Evolutionary conservation across 495 filamentous ascomycete genomes (phyloP), one percentile per base, ranked within the genome.

Genomic region (Letharia columbiana): DNA sequence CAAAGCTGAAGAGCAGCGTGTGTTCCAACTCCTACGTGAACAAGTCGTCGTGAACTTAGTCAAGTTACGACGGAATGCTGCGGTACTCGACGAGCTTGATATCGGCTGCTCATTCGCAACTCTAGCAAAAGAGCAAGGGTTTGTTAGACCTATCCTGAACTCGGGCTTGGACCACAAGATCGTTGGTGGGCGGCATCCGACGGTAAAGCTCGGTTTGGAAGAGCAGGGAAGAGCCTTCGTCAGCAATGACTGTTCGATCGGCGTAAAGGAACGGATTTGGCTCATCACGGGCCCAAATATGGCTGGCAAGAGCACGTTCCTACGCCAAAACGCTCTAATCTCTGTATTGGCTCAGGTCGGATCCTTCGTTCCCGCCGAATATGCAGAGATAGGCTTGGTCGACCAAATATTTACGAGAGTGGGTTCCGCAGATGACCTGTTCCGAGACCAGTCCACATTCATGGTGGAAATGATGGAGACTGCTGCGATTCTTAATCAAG

Each of bases 251-350:
- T 95, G 91, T 78, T 81, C 89, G 54, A 76, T 97, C 20, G 89
- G 88, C 28, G 81, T 79, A 35, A 71, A 78, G 49, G 89, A 93
- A 69, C 79, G 83, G 5, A 82, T 92, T 52, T 93, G 90, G 88
- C 83, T 98, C 37, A 89, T 98, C 68, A 97, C 93, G 1, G 94
- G 94, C 0, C 94, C 95, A n/a, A 98, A 98, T 78, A 98, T 98
- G 94, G 95, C 88, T 9, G 94, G 94, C 40, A 98, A 98, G 77
- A 91, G 87, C 73, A 98, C 94, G 0, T 98, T 95, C 72, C 79
- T 98, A 4, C 87, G 95, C 3, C 94, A 97, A 65, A 97, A 96
- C 76, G 94, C 94, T 1, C 79, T 98, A 64, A 95, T 97, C 70
- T 89, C 89, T 8, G 90, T 98, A 64, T 83, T 98, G 12, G 92